These are phyloP conservation scores for Hyaloscypha variabilis DNA, from an alignment of 495 filamentous ascomycete genomes.

Conservation along the genomic window DNA sequence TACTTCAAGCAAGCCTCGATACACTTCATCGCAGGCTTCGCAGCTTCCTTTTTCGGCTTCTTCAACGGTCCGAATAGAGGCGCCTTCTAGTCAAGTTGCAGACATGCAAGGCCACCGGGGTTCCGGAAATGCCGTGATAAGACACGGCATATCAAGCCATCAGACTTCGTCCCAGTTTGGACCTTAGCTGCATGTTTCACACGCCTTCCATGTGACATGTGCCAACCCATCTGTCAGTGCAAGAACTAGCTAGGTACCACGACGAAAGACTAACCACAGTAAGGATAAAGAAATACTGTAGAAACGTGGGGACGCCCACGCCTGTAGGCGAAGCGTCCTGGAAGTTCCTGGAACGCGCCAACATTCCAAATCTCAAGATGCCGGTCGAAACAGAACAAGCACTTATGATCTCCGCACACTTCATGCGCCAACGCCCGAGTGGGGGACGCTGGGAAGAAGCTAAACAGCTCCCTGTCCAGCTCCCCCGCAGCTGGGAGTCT, in stretches of 20 bases:
- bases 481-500: background rate
- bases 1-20: background rate
- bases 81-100: background rate
- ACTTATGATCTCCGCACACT: background rate
- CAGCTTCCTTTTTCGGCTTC: background rate
- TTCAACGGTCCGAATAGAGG: background rate
- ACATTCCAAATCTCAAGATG: background rate
- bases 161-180: background rate
- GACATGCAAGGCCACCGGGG: background rate
- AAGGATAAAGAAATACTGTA: background rate
- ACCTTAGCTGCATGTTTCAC: background rate
- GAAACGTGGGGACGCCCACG: background rate
- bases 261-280: background rate
- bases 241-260: background rate
- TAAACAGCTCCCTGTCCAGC: background rate
- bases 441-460: background rate
- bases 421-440: background rate
- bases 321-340: background rate
- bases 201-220: background rate
- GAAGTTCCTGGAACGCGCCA: background rate
- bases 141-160: background rate
- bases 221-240: background rate
- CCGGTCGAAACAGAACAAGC: background rate
- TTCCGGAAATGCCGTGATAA: background rate
- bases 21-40: background rate